phyloP scores from a whole-genome alignment of 768 basidiomycete genomes.

The Pluteus cervinus region DNA sequence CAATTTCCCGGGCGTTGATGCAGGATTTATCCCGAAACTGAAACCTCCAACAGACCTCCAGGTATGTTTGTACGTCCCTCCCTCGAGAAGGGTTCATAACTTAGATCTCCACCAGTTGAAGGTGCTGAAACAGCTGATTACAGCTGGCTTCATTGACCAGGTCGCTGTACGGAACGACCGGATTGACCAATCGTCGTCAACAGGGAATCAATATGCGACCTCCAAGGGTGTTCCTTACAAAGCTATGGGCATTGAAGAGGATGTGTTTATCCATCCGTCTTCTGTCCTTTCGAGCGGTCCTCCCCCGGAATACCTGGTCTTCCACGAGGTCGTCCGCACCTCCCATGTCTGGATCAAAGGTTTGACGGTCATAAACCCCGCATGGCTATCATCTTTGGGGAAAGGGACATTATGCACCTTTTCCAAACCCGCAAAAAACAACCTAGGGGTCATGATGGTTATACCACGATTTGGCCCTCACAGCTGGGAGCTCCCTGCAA shows the following conservation, averaged over 20 bases:
- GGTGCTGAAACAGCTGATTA: conserved; percentile 79
- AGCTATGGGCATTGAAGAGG: conserved; percentile 73
- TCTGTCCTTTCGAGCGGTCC: conserved; percentile 63
- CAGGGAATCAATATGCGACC: conserved; percentile 66
- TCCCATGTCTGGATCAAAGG: conserved; percentile 76
- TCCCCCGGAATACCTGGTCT: conserved; percentile 87
- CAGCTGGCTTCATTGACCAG: conserved; percentile 92
- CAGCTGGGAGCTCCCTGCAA: conserved; percentile 82
- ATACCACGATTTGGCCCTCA: conserved; percentile 83
- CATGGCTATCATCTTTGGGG: conserved; percentile 82
- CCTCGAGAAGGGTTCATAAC: conserved; percentile 1
- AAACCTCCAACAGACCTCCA: conserved; percentile 75
- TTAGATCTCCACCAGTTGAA: conserved; percentile 57
- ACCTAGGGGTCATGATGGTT: conserved; percentile 60
- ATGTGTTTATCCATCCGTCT: conserved; percentile 89
- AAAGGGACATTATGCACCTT: conserved; percentile 80
- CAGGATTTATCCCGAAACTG: conserved; percentile 59
- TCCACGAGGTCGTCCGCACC: conserved; percentile 75
- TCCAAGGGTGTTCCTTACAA: conserved; percentile 79
- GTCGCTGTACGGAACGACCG: conserved; percentile 89
- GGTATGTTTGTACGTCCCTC: conserved; percentile 30
- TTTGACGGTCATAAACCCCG: conserved; percentile 78
- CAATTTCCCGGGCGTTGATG: conserved; percentile 64
- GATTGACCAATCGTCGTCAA: conserved; percentile 47
- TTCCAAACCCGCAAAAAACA: conserved; percentile 77